Evolutionary conservation across 352 stramenopile genomes (phyloP), one percentile per base, ranked within the genome.

Genomic region (Pythium biforme): DNA sequence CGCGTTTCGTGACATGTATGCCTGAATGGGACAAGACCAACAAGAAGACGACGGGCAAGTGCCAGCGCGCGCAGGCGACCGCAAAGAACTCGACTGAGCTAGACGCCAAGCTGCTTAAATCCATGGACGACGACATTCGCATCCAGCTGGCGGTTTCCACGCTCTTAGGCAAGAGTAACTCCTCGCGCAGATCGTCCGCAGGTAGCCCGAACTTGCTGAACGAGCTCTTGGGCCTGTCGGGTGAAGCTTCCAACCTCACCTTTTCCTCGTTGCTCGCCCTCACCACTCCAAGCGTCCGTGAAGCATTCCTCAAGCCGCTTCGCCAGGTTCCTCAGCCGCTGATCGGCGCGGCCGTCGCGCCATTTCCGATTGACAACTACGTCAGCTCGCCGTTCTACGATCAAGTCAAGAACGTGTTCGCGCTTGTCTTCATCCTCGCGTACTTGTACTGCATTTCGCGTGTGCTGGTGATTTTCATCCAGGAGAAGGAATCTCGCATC

Each of bases 401-500:
- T 43, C 60, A 75, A 37, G 77, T 95, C 26, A 70, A 75, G 29
- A 72, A 83, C 41, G 74, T 94, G 11, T 95, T 96, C 47, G 71
- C 83, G 2, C 77, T 98, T 41, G 82, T 98, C 22, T 97, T 97
- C 66, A 86, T 97, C 54, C 70, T 98, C 25, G 81, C 89, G 25
- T 98, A 97, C 55, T 52, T 98, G 62, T 97, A 96, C 72, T 88
- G 78, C 6, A 81, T 96, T 22, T 97, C 89, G 7, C 73, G 84
- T 1, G 75, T 97, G 43, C 68, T 98, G 17, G 82, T 93, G 3
- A 75, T 82, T 6, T 77, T 98, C 29, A 97, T 98, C 17, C 75
- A 86, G 45, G 94, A 98, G 62, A 98, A 98, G 58, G 94, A 98
- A 69, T 75, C 79, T 3, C 80, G 88, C 8, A 69, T 97, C 25